These are phyloP conservation scores for Psilocybe azurescens DNA, from an alignment of 768 basidiomycete species.

Conservation along the genomic window DNA sequence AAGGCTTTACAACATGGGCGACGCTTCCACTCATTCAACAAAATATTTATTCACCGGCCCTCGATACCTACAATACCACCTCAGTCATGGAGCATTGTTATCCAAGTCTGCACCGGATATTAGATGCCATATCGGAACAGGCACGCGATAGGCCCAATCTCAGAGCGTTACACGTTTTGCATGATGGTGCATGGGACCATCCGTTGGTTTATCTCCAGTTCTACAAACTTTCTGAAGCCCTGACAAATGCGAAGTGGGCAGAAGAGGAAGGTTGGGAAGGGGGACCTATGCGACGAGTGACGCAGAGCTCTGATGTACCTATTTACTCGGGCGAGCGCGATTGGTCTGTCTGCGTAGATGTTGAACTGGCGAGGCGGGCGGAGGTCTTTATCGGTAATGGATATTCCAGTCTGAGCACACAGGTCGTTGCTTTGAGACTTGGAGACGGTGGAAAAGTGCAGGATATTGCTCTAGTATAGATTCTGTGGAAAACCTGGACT, in stretches of 20 bases:
- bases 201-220: slow-evolving; percentile 47
- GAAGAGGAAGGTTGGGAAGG: slow-evolving; percentile 38
- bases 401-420: slow-evolving; percentile 52
- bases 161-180: slow-evolving; percentile 46
- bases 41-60: slow-evolving; percentile 38
- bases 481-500: not conserved
- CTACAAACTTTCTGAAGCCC: slow-evolving; percentile 42
- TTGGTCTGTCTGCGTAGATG: slow-evolving; percentile 49
- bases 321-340: slow-evolving; percentile 45
- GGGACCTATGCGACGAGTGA: slow-evolving; percentile 47
- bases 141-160: slow-evolving; percentile 40
- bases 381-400: slow-evolving; percentile 53
- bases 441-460: slow-evolving; percentile 36
- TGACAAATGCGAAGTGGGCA: slow-evolving; percentile 41
- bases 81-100: slow-evolving; percentile 52
- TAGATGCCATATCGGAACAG: slow-evolving; percentile 42
- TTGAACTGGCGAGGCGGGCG: slow-evolving; percentile 48
- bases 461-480: slow-evolving; percentile 42
- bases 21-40: slow-evolving; percentile 43
- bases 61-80: slow-evolving; percentile 38
- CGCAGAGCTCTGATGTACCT: slow-evolving; percentile 44
- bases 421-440: slow-evolving; percentile 47
- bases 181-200: slow-evolving; percentile 55
- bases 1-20: slow-evolving; percentile 53
- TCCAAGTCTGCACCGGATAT: slow-evolving; percentile 44